These are phyloP conservation scores for Huiozyma sinensis DNA, from an alignment of 805 yeast species.

Conservation along the genomic window DNA sequence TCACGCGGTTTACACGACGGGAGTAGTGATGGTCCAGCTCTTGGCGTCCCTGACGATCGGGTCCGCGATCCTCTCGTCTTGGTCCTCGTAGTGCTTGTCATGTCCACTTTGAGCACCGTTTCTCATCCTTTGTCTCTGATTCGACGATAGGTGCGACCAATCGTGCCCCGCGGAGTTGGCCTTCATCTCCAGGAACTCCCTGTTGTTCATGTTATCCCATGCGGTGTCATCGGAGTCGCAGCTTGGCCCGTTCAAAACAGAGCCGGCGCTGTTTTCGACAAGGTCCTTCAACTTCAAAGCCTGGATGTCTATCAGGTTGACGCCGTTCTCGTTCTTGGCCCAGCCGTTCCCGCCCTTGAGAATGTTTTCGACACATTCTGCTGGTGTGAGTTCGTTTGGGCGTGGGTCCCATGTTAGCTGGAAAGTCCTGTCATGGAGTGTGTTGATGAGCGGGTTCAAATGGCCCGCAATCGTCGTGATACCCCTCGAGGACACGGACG, in stretches of 20 bases:
- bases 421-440: slow-evolving; percentile 42
- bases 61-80: neutral
- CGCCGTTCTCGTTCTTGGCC: slow-evolving; percentile 34
- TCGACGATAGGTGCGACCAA: slow-evolving; percentile 6
- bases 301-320: slow-evolving; percentile 25
- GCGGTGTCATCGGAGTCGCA: slow-evolving; percentile 5
- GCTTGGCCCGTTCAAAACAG: neutral
- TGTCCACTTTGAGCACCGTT: neutral
- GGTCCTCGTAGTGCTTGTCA: slow-evolving; percentile 2
- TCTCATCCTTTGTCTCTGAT: slow-evolving; percentile 1
- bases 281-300: slow-evolving; percentile 21
- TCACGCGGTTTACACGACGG: no score
- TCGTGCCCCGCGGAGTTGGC: slow-evolving; percentile 3
- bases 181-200: slow-evolving; percentile 21
- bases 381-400: slow-evolving; percentile 51
- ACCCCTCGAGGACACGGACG: slow-evolving; percentile 11
- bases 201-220: slow-evolving; percentile 18
- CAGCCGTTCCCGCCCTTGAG: slow-evolving; percentile 63
- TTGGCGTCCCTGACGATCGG: slow-evolving; percentile 15
- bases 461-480: slow-evolving; percentile 24
- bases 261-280: neutral
- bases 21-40: slow-evolving; percentile 15
- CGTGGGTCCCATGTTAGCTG: slow-evolving; percentile 52
- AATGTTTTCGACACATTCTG: slow-evolving; percentile 65
- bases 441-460: slow-evolving; percentile 39